A percentile compares a stretch with the other conserved stretches of the same genome.
Evolutionary conservation across 2,329 filamentous ascomycete species (phyloP).

Genomic region (Aureobasidium subglaciale): DNA sequence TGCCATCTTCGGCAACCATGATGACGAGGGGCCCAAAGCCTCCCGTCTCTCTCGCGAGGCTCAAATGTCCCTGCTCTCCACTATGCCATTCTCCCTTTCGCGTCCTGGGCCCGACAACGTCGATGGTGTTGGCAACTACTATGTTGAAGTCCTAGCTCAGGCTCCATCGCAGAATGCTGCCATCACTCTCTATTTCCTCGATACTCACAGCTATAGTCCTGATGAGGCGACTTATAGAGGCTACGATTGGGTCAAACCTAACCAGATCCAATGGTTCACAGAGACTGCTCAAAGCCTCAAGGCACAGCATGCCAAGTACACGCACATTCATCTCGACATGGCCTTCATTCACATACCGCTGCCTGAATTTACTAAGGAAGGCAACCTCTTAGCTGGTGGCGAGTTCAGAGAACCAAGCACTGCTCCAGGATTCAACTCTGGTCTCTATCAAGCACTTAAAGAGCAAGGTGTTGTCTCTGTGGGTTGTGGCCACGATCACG

Average conservation of each 20-base stretch:
- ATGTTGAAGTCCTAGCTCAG: constrained; percentile 78
- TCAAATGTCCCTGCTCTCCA: constrained; percentile 81
- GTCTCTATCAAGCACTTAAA: constrained; percentile 85
- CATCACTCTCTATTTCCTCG: constrained; percentile 87
- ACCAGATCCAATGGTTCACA: constrained; percentile 92
- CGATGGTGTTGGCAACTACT: constrained; percentile 91
- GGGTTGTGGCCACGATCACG: constrained; percentile 91
- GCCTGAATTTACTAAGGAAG: constrained; percentile 68
- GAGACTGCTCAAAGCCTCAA: constrained; percentile 67
- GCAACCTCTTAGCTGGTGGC: constrained; percentile 55
- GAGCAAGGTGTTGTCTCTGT: constrained; percentile 81
- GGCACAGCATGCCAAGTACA: constrained; percentile 64
- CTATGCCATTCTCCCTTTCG: constrained; percentile 84
- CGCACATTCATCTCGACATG: constrained; percentile 87
- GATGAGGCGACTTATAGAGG: constrained; percentile 83
- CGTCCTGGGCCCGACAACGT: constrained; percentile 72
- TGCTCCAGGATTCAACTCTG: constrained; percentile 80
- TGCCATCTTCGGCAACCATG: constrained; percentile 94
- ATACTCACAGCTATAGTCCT: constrained; percentile 86
- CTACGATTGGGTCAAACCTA: constrained; percentile 95
- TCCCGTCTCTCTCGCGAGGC: constrained; percentile 57
- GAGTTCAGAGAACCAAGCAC: constrained; percentile 77
- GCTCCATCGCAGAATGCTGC: constrained; percentile 78
- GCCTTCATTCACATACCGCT: constrained; percentile 97
- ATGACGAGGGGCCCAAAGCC: constrained; percentile 67